Percentiles rank a stretch among this genome's conserved stretches.
Conservation (phyloP, 108 stramenopile species). For the Skeletonema grethae region DNA sequence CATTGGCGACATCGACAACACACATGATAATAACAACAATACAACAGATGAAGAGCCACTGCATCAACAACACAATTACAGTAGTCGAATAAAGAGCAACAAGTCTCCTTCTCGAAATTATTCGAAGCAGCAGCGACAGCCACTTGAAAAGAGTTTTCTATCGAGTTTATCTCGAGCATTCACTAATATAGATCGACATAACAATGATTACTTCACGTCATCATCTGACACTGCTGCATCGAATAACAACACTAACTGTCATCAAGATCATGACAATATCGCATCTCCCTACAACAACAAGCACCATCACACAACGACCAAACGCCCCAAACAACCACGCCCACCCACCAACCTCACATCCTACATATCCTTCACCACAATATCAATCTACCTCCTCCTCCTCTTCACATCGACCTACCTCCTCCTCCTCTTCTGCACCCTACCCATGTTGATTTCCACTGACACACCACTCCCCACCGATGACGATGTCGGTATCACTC, state of each 20-base stretch:
- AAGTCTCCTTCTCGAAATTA: too few relatives aligned
- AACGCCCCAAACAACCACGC: neutral
- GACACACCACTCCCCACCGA: constrained; percentile 20
- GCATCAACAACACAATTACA: constrained; percentile 1
- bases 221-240: neutral
- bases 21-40: neutral
- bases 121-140: neutral
- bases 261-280: neutral
- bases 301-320: neutral
- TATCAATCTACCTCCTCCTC: constrained; percentile 9
- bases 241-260: neutral
- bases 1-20: neutral
- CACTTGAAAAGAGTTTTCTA: constrained; percentile 18
- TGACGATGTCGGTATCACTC: constrained; percentile 5
- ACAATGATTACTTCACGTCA: constrained; percentile 2
- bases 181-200: constrained; percentile 25
- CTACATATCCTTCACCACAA: constrained; percentile 23
- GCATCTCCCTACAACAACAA: neutral
- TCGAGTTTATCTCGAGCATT: constrained; percentile 22
- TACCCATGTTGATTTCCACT: constrained; percentile 25
- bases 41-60: neutral
- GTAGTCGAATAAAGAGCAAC: too few relatives aligned
- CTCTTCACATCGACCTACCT: constrained; percentile 15
- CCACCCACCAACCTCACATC: constrained; percentile 20
- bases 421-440: constrained; percentile 36